Percentiles rank a stretch among this genome's conserved stretches.
Conservation (phyloP, 257 asterid genomes). For the Fraxinus excelsior region DNA sequence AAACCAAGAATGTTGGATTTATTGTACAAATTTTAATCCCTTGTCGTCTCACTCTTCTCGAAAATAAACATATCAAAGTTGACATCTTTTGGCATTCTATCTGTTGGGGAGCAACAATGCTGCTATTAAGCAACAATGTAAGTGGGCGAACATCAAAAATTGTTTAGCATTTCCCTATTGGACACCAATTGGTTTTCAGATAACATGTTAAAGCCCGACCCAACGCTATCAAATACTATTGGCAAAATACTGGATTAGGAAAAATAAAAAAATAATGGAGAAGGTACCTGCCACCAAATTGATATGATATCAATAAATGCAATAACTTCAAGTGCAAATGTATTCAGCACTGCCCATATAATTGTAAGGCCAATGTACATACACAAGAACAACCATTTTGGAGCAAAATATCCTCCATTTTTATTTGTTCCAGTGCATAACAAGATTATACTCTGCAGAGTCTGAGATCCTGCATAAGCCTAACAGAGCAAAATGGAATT, state of each 20-base stretch:
- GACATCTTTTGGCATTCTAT: too few relatives aligned
- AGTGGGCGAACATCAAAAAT: too few relatives aligned
- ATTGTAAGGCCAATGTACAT: constrained; percentile 36
- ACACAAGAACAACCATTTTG: constrained; percentile 40
- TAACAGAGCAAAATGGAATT: neutral
- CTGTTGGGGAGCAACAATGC: too few relatives aligned
- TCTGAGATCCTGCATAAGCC: constrained; percentile 52
- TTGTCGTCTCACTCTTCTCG: too few relatives aligned
- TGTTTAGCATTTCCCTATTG: too few relatives aligned
- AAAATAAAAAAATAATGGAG: neutral
- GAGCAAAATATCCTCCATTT: constrained; percentile 50
- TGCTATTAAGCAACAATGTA: too few relatives aligned
- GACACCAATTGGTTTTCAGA: too few relatives aligned
- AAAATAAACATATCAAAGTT: too few relatives aligned
- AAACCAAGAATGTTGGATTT: too few relatives aligned
- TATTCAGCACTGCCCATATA: constrained; percentile 51
- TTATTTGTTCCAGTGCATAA: constrained; percentile 44
- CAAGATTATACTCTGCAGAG: constrained; percentile 44
- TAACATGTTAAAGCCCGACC: too few relatives aligned
- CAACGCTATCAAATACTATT: too few relatives aligned
- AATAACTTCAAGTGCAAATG: constrained; percentile 45
- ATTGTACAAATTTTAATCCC: neutral
- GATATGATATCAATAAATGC: constrained; percentile 46
- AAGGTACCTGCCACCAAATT: constrained; percentile 54
- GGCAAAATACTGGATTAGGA: neutral